These are phyloP conservation scores for Cynara cardunculus DNA, from an alignment of 129 eudicot species.

Conservation along the genomic window DNA sequence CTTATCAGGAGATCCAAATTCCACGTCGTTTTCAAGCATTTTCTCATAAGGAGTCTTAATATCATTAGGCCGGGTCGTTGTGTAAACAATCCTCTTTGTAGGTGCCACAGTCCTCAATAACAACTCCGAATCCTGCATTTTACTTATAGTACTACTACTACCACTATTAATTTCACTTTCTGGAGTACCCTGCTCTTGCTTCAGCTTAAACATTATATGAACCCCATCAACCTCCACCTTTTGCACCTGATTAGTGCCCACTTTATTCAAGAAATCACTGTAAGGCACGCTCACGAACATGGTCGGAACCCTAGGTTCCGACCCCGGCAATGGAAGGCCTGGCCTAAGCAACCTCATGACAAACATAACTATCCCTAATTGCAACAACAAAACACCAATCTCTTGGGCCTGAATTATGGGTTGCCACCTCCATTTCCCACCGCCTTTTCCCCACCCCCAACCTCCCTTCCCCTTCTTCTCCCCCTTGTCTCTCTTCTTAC, in stretches of 20 bases:
- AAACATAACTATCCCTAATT: conserved; percentile 81
- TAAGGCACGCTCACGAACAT: conserved; percentile 79
- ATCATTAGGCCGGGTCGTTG: conserved; percentile 87
- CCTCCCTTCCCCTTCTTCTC: conserved; percentile 65
- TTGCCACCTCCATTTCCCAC: conserved; percentile 82
- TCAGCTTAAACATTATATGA: conserved; percentile 87
- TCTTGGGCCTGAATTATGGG: conserved; percentile 92
- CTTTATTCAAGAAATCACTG: conserved; percentile 83
- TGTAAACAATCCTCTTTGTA: conserved; percentile 70
- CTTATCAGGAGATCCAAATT: conserved; percentile 97
- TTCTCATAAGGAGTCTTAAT: conserved; percentile 94
- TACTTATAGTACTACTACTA: conserved; percentile 23
- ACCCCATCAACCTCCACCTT: conserved; percentile 98
- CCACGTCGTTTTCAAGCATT: conserved; percentile 86
- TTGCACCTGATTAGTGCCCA: conserved; percentile 71
- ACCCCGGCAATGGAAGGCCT: conserved; percentile 72
- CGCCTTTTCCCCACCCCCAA: conserved; percentile 48
- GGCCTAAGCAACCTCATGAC: conserved; percentile 82
- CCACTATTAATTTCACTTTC: conserved; percentile 37
- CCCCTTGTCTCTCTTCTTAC: conserved; percentile 45
- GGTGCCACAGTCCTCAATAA: conserved; percentile 64
- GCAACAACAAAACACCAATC: conserved; percentile 72
- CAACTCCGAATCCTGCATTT: conserved; percentile 76
- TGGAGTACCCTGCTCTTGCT: conserved; percentile 37
- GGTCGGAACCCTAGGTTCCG: conserved; percentile 70